Base-by-base conservation (phyloP, 2,329 filamentous ascomycete genomes). In the Penicillium brasilianum region DNA sequence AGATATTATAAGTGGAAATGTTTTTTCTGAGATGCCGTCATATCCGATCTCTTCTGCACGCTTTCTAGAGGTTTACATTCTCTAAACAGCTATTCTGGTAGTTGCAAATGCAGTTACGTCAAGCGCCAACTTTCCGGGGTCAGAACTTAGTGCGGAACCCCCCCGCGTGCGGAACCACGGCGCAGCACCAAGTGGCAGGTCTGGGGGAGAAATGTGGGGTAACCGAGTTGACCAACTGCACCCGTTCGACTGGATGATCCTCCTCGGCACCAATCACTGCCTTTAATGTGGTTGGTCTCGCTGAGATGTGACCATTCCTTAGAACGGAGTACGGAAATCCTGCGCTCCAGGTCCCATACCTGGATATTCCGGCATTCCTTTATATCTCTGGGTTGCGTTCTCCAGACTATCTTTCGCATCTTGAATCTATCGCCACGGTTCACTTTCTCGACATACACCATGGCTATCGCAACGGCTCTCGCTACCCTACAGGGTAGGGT, bases 391-490 rank as follows among this genome's bases (percentile, higher is more conserved):
- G 48, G 41, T 37, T 39, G n/a, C 43, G 22, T 7, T 18, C 28
- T 63, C 44, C 37, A 39, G 6, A 30, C 18, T 55, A 18, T 13
- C 16, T n/a, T 22, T 8, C n/a, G 8, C 13, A 32, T 39, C 14
- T 48, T 20, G 39, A 13, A 4, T 43, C 3, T 43, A 34, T 37
- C 18, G 28, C 43, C 14, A 48, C 44, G n/a, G 48, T 20, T 3
- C 57, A 20, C 34, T 4, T 18, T 32, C 20, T 16, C 16, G 57
- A 18, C 18, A 10, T 18, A 53, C 28, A 65, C 20, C 48, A 76
- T 75, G 74, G 72, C 73, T 2, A 68, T 75, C 46, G 63, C 66
- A 54, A 58, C 62, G 44, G 63, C 63, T 10, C 32, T 76, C 14
- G 64, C 63, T 3, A 57, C 65, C 13, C 25, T 76, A 18, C 69